Base-by-base conservation (phyloP, 2,329 filamentous ascomycete genomes). In the Xylariomycetidae sp. region DNA sequence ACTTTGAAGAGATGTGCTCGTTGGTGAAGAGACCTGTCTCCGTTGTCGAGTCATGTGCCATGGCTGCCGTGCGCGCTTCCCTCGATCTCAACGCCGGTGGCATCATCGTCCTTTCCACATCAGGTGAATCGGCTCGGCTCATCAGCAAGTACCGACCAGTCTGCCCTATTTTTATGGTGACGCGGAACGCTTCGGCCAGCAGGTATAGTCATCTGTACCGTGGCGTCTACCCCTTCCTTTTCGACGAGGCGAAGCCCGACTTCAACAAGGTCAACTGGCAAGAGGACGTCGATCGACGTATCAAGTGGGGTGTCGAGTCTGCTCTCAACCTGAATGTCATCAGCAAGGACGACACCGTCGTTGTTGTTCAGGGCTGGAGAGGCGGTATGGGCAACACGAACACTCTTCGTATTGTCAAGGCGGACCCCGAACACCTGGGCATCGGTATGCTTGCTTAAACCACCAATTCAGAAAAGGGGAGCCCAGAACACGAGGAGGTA, bases 121-220 rank as follows among this genome's bases (percentile, higher is more conserved):
- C 89, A 49, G 92, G 92, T 59, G 86, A 87, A 57, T 96, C 90
- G 48, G 92, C 92, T 40, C 88, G 92, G 56, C 82, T 97, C 44
- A 75, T 97, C 49, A 94, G 90, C 72, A 98, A 98, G 74, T 98
- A 96, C 74, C 86, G 92, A 58, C 92, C 92, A 32, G 89, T 97
- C 46, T 97, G 90, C 79, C 92, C 92, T 53, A 96, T 98, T 70
- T 90, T 98, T 74, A 97, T 97, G 90, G 86, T 98, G 46, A 95
- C 90, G 46, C 84, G 92, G 54, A 95, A 85, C 62, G 68, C 80
- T 30, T 80, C 77, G 47, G 87, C 92, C 33, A 85, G 88, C 40
- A 78, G 92, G 67, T 97, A 92, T 66, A 85, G 81, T 49, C 92
- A 98, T 66, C 69, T 98, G 62, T 97, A 96, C 72, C 90, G 92